Percentiles rank a stretch among this genome's conserved stretches.
Conservation (phyloP, 331 rosid genomes). For the Arachis monticola region DNA sequence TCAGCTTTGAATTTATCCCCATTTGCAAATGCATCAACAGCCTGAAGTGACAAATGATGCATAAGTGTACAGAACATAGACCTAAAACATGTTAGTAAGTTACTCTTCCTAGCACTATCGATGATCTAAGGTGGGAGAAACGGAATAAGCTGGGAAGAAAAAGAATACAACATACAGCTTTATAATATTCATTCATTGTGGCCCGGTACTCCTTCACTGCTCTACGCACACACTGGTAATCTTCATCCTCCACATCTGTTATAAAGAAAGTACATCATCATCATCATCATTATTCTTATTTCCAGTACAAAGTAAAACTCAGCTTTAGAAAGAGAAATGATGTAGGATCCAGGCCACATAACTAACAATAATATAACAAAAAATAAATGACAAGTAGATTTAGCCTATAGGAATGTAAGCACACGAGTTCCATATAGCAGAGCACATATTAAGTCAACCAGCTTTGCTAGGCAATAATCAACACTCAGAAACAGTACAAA, state of each 20-base stretch:
- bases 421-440: conserved; percentile 9
- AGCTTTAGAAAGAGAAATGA: conserved; percentile 26
- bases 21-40: conserved; percentile 69
- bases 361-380: conserved; percentile 26
- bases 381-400: conserved; percentile 6
- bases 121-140: conserved; percentile 33
- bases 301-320: conserved; percentile 13
- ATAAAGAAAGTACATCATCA: conserved; percentile 20
- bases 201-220: conserved; percentile 75
- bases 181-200: conserved; percentile 71
- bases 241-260: conserved; percentile 67
- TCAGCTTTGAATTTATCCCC: conserved; percentile 61
- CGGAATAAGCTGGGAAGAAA: conserved; percentile 17
- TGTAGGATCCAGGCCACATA: conserved; percentile 6
- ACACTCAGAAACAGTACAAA: too few relatives aligned
- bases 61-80: conserved; percentile 34
- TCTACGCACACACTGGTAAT: conserved; percentile 63
- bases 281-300: neutral
- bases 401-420: conserved; percentile 16
- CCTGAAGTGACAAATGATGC: conserved; percentile 55
- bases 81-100: conserved; percentile 13
- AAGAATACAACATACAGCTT: conserved; percentile 62
- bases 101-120: conserved; percentile 15
- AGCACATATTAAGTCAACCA: conserved; percentile 17
- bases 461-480: too few relatives aligned